These are phyloP conservation scores for Scenedesmus sp. DNA, from an alignment of 163 green algal genomes.

Conservation along the genomic window DNA sequence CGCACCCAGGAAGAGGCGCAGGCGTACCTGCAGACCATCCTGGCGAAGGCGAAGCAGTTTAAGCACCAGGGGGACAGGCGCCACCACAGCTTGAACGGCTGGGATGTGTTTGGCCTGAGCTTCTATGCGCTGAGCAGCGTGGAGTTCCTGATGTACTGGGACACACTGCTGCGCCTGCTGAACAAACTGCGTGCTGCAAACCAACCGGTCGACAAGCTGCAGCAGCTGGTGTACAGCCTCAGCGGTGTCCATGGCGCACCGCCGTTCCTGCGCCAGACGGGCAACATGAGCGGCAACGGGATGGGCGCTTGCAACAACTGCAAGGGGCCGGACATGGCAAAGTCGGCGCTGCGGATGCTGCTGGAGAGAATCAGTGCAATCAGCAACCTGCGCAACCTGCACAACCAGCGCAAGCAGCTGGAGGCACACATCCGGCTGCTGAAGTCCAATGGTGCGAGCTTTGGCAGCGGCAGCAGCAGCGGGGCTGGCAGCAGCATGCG, in stretches of 20 bases:
- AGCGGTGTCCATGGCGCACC: not conserved
- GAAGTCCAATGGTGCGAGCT: slow-evolving; percentile 11
- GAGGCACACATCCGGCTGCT: slow-evolving; percentile 38
- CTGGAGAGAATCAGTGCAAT: slow-evolving; percentile 49
- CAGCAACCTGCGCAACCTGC: slow-evolving; percentile 37
- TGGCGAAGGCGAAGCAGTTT: slow-evolving; percentile 31
- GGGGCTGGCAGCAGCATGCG: not conserved
- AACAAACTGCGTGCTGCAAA: not conserved
- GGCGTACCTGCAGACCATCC: slow-evolving; percentile 1
- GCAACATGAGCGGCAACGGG: not conserved
- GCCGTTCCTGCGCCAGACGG: slow-evolving; percentile 31
- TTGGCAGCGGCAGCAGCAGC: not conserved
- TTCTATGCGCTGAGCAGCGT: slow-evolving; percentile 45
- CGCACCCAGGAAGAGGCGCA: slow-evolving; percentile 35
- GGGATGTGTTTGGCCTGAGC: slow-evolving; percentile 53
- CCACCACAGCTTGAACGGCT: not conserved
- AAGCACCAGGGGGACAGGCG: slow-evolving; percentile 48
- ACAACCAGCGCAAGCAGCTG: slow-evolving; percentile 38
- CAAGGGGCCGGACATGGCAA: slow-evolving; percentile 41
- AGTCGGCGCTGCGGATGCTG: slow-evolving; percentile 54
- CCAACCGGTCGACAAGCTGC: not conserved
- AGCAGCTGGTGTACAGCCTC: slow-evolving; percentile 7
- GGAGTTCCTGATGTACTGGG: slow-evolving; percentile 44
- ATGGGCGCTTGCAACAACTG: slow-evolving; percentile 15
- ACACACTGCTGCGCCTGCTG: slow-evolving; percentile 4